These are phyloP conservation scores for Furcasterigmium sp. DNA, from an alignment of 2,329 filamentous ascomycete species.

Conservation along the genomic window DNA sequence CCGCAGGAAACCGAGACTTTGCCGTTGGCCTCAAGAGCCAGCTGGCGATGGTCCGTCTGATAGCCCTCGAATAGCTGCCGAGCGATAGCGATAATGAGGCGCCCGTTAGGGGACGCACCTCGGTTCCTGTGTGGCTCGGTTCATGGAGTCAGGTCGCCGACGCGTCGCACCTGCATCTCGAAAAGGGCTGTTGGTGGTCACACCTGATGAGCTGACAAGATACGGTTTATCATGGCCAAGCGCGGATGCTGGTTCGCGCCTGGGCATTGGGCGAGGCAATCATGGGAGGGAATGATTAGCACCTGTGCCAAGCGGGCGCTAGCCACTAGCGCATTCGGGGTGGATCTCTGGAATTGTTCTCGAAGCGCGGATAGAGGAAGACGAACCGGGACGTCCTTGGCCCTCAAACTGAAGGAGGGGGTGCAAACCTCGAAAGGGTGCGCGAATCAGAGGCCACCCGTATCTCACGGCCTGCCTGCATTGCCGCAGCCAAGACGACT, in stretches of 20 bases:
- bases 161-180: neutral
- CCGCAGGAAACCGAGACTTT: neutral
- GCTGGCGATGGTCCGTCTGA: too few relatives aligned
- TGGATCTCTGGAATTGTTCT: constrained; percentile 2
- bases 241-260: neutral
- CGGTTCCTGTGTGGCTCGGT: too few relatives aligned
- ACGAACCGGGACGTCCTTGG: too few relatives aligned
- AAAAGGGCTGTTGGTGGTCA: neutral
- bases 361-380: neutral
- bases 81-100: too few relatives aligned
- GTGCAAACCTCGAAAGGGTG: too few relatives aligned
- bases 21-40: too few relatives aligned
- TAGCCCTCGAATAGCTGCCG: too few relatives aligned
- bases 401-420: too few relatives aligned
- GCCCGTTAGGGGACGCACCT: too few relatives aligned
- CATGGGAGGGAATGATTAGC: neutral
- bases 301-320: neutral
- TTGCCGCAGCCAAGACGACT: too few relatives aligned
- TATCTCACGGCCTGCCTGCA: too few relatives aligned
- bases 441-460: too few relatives aligned
- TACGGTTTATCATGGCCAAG: neutral
- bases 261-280: neutral
- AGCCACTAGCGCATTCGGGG: neutral
- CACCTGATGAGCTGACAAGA: neutral
- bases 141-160: neutral